Base-by-base conservation (phyloP, 2,329 filamentous ascomycete species). In the Chalara sp. region DNA sequence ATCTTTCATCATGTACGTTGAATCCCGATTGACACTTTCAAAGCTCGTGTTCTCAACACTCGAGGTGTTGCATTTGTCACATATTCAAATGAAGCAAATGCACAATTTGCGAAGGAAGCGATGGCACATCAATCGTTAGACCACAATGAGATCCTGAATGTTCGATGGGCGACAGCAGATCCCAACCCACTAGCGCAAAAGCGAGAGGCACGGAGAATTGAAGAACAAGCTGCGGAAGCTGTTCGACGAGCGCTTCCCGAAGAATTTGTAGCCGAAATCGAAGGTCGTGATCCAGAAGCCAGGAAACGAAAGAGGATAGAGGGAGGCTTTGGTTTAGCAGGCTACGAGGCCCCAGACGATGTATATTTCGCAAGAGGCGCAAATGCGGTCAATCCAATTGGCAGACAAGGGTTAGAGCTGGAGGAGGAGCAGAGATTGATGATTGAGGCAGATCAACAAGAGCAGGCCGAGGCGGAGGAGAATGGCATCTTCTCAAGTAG, bases 81-180 rank as follows among this genome's bases (percentile, higher is more conserved):
- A 7, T 97, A 97, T 65, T 79, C 81, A 29, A 96, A 96, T 65
- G 88, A 96, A 65, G 84, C 87, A 41, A 95, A 93, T 61, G 85
- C 87, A 2, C 86, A 95, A 65, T 96, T 96, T 61, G 90, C 90
- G 4, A 92, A 92, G 65, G 90, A 96, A 68, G 88, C 93, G 1
- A 97, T 99, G 92, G 88, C 89, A 5, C 89, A 96, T 65, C 93
- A 99, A 70, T 82, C 83, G 1, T 75, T 99, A 31, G 93, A 99
- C 63, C 86, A 97, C 67, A 85, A 83, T 56, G 93, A 99, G 70
- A 84, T 96, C 28, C 73, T 99, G 30, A 99, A 99, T 68, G 91
- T 99, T 45, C 80, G 95, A 56, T 99, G 93, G 93, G 93, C 93
- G 41, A 99, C 93, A 0, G 87, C 89, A 6, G 93, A 99, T 65